Evolutionary conservation across 73 alveolate genomes (phyloP), one percentile per base, ranked within the genome.

Genomic region (Uronychia setigera): DNA sequence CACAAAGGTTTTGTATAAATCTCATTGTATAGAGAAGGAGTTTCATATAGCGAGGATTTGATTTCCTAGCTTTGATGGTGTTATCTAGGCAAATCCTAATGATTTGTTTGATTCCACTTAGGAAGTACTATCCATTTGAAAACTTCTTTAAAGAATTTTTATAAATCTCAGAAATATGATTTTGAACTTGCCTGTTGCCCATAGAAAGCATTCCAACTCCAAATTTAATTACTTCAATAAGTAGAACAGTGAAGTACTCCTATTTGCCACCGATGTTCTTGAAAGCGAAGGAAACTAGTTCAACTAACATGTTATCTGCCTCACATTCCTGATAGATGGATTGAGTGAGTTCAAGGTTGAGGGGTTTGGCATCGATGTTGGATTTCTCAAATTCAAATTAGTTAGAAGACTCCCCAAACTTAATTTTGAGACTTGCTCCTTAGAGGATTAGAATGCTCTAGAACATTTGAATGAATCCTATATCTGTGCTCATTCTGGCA

Each of bases 221-320:
- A 30, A 76, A 26, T 27, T 76, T 76, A 30, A 76, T 76, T 9
- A 32, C 81, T 27, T 76, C 81, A 28, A 76, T 13, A 1, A 76
- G 59, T 1, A 76, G 59, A 1, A 26, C 19, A 5, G 28, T 26
- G 27, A 76, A 76, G 32, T 76, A 76, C 28, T 25, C 59, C 5
- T 76, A 11, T 27, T 76, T 76, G 1, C 81, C 81, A 28, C 81
- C 81, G 59, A 76, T 76, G 28, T 76, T 29, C 27, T 76, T 25
- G 59, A 28, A 76, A 1, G 81, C 35, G 5, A 28, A 76, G 1
- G 81, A 76, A 5, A 76, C 27, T 1, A 76, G 59, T 76, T 32
- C 81, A 29, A 76, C 58, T 26, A 76, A 28, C 81, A 76, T 76
- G 32, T 30, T 31, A 30, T 25, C 81, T 1, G 81, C 81, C 5